Conservation (phyloP, 108 stramenopile genomes). For the Chaetoceros muelleri region DNA sequence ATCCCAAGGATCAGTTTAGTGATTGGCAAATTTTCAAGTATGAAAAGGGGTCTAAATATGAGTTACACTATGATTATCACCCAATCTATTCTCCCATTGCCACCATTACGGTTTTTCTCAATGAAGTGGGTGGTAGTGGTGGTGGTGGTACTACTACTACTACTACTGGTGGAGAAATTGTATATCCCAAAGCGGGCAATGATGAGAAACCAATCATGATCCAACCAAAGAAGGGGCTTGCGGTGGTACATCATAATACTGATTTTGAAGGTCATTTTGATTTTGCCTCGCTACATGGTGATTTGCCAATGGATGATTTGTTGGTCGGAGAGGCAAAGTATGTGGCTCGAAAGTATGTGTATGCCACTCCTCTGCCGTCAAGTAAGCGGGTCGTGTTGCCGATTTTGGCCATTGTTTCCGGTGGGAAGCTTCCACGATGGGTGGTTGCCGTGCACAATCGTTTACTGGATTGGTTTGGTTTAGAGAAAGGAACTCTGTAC, state of each 20-base stretch:
- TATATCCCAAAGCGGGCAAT: constrained; percentile 38
- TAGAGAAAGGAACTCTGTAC: constrained; percentile 41
- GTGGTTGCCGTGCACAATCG: constrained; percentile 34
- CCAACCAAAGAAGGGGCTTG: constrained; percentile 57
- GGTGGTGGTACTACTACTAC: no score
- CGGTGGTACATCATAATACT: constrained; percentile 80
- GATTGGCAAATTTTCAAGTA: constrained; percentile 71
- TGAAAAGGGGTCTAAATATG: constrained; percentile 39
- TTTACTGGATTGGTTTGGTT: constrained; percentile 62
- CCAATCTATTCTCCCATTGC: constrained; percentile 47
- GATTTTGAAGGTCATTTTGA: constrained; percentile 61
- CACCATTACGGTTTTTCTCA: constrained; percentile 71
- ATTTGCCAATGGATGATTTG: constrained; percentile 42
- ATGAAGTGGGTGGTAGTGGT: constrained; percentile 25
- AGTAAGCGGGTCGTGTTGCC: constrained; percentile 64
- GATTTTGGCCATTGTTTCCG: constrained; percentile 45
- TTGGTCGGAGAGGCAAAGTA: constrained; percentile 17
- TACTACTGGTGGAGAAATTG: constrained; percentile 48
- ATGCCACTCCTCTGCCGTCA: constrained; percentile 37
- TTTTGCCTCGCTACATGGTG: constrained; percentile 44
- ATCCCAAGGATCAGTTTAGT: constrained; percentile 57
- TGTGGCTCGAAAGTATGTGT: constrained; percentile 77
- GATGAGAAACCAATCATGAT: constrained; percentile 51
- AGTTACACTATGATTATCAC: constrained; percentile 52
- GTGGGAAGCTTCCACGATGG: constrained; percentile 47